These are phyloP conservation scores for Cinchona pubescens DNA, from an alignment of 257 asterid genomes.

Conservation along the genomic window DNA sequence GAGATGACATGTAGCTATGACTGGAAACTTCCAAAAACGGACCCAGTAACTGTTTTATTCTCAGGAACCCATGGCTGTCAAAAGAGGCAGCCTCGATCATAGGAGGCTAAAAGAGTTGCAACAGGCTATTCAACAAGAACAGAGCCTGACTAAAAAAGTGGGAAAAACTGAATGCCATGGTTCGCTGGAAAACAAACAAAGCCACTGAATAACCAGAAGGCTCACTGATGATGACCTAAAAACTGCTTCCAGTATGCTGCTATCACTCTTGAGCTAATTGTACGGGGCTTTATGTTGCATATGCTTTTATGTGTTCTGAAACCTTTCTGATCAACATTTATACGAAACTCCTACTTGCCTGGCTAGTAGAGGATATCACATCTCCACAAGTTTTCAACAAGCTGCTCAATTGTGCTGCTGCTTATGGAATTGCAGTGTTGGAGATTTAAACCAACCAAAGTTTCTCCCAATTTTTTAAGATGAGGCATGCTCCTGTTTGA, in stretches of 20 bases:
- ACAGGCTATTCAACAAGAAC: conserved; percentile 8
- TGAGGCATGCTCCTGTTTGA: conserved; percentile 59
- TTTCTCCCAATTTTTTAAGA: conserved; percentile 58
- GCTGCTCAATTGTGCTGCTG: conserved; percentile 50
- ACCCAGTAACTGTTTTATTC: conserved; percentile 1
- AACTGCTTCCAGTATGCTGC: conserved; percentile 1
- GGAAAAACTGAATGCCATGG: conserved; percentile 13
- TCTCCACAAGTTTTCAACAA: conserved; percentile 67
- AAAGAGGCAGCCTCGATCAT: conserved; percentile 16
- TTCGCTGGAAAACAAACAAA: conserved; percentile 16
- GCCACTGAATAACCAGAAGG: conserved; percentile 9
- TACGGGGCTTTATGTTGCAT: neutral
- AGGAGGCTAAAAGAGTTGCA: neutral
- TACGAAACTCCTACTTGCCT: conserved; percentile 6
- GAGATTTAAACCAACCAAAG: conserved; percentile 64
- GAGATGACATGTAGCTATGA: neutral
- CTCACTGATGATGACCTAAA: conserved; percentile 5
- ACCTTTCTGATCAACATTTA: neutral
- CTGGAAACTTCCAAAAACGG: neutral
- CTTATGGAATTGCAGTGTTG: conserved; percentile 66
- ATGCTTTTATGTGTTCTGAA: neutral
- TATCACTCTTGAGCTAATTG: conserved; percentile 4
- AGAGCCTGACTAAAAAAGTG: conserved; percentile 16
- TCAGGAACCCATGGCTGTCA: conserved; percentile 18
- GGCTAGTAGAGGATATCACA: conserved; percentile 76